These are phyloP conservation scores for Cystoisospora suis DNA, from an alignment of 169 alveolate species.

Conservation along the genomic window DNA sequence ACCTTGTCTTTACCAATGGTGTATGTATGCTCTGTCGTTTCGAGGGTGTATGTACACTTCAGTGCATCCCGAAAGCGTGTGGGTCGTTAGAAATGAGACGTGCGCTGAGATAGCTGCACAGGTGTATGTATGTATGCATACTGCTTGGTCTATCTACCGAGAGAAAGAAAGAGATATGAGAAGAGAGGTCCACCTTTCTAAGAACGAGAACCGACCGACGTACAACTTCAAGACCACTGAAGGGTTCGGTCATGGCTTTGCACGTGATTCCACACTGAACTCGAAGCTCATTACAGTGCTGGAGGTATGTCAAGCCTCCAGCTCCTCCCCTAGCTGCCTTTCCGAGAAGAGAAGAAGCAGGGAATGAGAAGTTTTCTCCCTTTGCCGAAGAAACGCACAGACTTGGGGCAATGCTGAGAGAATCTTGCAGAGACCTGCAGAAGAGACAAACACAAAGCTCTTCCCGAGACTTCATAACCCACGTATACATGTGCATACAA, in stretches of 20 bases:
- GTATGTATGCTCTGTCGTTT: too few relatives aligned
- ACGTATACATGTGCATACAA: too few relatives aligned
- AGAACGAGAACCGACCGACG: not conserved
- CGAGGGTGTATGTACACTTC: too few relatives aligned
- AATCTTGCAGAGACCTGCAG: conserved; percentile 26
- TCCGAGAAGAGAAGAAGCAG: too few relatives aligned
- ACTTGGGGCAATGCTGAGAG: not conserved
- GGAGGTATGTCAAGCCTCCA: not conserved
- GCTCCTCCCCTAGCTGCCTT: not conserved
- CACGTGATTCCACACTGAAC: conserved; percentile 26
- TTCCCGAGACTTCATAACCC: too few relatives aligned
- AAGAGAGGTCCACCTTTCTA: not conserved
- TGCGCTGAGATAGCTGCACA: too few relatives aligned
- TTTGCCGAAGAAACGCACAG: not conserved
- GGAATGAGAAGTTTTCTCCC: not conserved
- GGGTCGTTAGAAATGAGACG: too few relatives aligned
- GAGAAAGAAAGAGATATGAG: not conserved
- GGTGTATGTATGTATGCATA: too few relatives aligned
- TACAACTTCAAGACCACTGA: conserved; percentile 26
- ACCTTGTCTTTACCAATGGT: too few relatives aligned
- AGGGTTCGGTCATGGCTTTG: conserved; percentile 4
- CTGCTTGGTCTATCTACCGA: too few relatives aligned
- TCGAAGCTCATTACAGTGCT: conserved; percentile 35
- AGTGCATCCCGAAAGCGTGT: too few relatives aligned
- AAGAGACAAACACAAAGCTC: not conserved